Evolutionary conservation across 495 filamentous ascomycete genomes (phyloP), one percentile per base, ranked within the genome.

Genomic region (Peziza echinospora): DNA sequence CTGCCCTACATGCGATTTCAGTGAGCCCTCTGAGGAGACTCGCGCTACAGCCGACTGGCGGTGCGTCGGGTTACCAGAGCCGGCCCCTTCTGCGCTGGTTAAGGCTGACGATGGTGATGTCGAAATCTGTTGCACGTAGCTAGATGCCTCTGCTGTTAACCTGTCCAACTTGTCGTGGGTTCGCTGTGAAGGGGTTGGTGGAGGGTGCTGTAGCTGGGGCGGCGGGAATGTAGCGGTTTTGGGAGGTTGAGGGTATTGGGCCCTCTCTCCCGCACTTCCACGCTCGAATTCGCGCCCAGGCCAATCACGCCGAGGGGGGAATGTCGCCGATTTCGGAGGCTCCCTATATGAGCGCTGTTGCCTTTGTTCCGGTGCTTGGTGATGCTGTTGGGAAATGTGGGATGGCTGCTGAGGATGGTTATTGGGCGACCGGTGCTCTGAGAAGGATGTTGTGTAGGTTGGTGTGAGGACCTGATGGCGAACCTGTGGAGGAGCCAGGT

Each of bases 131-230:
- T 49, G 51, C 8, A 50, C 49, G 44, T 58, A 41, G 34, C 47
- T 55, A 16, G 55, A 59, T 21, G 56, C 56, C 47, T 59, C 56
- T 21, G 51, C 51, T 22, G 56, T 51, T 43, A 58, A 30, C 39
- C 51, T 52, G 44, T 59, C 56, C 19, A 59, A 48, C 45, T 55
- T 52, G 25, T 58, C 47, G 49, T 58, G 56, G 16, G 55, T 49
- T 41, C 45, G 22, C 13, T 49, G 49, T 16, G 55, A 49, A 39
- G 49, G 55, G 16, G 51, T 47, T 6, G 3, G 30, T 6, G 30
- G 6, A 13, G 13, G 13, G 30, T 37, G 13, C n/a, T n/a, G n/a
- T n/a, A n/a, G n/a, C n/a, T n/a, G n/a, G n/a, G n/a, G n/a, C n/a
- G n/a, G n/a, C 3, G 30, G 30, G 19, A 37, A 37, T 2, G 30